Evolutionary conservation across 768 basidiomycete genomes (phyloP).

Genomic region (Imleria badia): DNA sequence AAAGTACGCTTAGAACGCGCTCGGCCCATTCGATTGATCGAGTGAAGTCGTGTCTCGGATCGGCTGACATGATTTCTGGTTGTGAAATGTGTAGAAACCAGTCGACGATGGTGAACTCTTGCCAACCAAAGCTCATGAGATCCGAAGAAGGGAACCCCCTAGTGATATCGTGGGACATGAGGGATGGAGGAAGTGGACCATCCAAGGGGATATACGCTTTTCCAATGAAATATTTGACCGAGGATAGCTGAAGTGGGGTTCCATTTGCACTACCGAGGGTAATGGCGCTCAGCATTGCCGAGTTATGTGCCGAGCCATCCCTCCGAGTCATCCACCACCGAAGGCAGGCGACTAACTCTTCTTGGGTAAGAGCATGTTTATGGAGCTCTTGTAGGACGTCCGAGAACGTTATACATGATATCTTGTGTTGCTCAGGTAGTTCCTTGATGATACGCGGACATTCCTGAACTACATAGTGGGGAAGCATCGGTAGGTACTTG

Average conservation of each 20-base stretch:
- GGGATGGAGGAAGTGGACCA: constrained; percentile 72
- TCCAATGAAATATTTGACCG: constrained; percentile 68
- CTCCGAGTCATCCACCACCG: background rate
- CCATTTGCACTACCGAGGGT: constrained; percentile 49
- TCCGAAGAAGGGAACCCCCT: constrained; percentile 51
- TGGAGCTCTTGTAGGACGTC: constrained; percentile 1
- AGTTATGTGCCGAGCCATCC: background rate
- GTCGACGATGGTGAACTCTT: constrained; percentile 66
- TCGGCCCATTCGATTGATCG: constrained; percentile 74
- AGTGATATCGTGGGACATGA: constrained; percentile 60
- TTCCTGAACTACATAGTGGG: constrained; percentile 51
- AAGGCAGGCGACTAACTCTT: constrained; percentile 2
- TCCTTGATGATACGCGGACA: constrained; percentile 48
- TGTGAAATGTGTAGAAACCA: constrained; percentile 69
- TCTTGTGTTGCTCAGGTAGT: background rate
- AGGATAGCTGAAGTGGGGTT: constrained; percentile 60
- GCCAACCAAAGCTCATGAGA: constrained; percentile 68
- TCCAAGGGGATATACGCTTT: constrained; percentile 61
- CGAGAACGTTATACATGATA: background rate
- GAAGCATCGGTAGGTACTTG: constrained; percentile 71
- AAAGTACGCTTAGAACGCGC: constrained; percentile 59
- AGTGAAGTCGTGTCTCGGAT: constrained; percentile 57
- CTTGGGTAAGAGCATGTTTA: background rate
- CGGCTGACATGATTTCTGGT: constrained; percentile 38
- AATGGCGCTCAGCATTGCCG: background rate